A percentile compares a stretch with the other conserved stretches of the same genome.
phyloP scores from a whole-genome alignment of 140 eudicot genomes.

The Cichorium intybus region DNA sequence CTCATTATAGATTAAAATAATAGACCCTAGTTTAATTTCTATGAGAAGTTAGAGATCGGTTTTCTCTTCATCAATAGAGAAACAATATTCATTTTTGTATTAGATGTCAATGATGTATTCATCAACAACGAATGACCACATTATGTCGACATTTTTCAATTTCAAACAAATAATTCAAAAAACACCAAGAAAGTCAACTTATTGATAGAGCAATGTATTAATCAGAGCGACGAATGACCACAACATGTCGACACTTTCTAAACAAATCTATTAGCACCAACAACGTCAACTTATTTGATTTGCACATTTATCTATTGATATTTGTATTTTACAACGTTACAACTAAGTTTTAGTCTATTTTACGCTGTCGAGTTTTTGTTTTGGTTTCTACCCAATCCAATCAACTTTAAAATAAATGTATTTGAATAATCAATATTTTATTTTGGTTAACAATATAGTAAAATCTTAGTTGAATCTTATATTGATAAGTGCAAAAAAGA shows the following conservation, averaged over 20 bases:
- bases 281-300: not conserved
- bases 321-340: not conserved
- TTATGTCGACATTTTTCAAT: not conserved
- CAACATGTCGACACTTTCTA: not conserved
- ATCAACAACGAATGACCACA: not conserved
- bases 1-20: not conserved
- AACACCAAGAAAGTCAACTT: too few species aligned
- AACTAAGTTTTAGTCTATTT: not conserved
- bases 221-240: not conserved
- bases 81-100: not conserved
- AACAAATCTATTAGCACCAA: not conserved
- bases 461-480: too few species aligned
- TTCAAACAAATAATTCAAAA: too few species aligned
- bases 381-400: not conserved
- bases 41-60: not conserved
- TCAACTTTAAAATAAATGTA: not conserved
- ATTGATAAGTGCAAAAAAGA: too few species aligned
- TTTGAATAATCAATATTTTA: too few species aligned
- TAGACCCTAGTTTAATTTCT: not conserved
- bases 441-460: too few species aligned
- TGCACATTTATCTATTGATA: not conserved
- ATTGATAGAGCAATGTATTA: too few species aligned
- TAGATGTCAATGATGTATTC: not conserved
- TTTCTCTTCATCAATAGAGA: not conserved
- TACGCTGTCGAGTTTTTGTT: not conserved